Percentiles rank a stretch among this genome's conserved stretches.
These are phyloP conservation scores for Porcisia deanei DNA, from an alignment of 208 protist genomes.

Conservation along the genomic window DNA sequence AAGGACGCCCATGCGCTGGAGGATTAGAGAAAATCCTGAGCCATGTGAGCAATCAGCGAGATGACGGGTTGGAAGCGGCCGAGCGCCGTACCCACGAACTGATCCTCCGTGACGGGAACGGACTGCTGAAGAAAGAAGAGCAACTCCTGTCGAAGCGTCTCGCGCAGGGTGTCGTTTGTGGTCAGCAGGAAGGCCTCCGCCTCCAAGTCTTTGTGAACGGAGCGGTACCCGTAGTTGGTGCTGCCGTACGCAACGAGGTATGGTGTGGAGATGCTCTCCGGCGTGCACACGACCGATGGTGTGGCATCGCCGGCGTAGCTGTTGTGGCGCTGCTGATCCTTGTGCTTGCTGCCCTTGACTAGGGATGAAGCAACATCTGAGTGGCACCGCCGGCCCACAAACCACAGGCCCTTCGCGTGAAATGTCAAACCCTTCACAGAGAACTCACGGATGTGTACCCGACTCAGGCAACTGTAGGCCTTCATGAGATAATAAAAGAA, in stretches of 20 bases:
- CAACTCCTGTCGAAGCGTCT: constrained; percentile 61
- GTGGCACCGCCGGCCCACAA: constrained; percentile 20
- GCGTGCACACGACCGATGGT: constrained; percentile 1
- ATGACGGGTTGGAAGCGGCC: constrained; percentile 82
- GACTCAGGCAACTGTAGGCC: constrained; percentile 47
- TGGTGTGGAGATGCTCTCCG: constrained; percentile 33
- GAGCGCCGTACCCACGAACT: constrained; percentile 49
- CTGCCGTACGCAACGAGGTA: constrained; percentile 85
- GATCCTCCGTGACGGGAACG: constrained; percentile 45
- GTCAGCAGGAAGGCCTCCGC: constrained; percentile 71
- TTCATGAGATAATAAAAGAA: constrained; percentile 73
- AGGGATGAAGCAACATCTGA: background rate
- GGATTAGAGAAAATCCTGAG: constrained; percentile 69
- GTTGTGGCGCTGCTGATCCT: background rate
- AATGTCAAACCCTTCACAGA: constrained; percentile 67
- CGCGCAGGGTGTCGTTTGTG: constrained; percentile 48
- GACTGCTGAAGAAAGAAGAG: constrained; percentile 53
- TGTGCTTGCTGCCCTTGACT: background rate
- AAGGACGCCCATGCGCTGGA: background rate
- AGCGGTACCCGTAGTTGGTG: constrained; percentile 90
- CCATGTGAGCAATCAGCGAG: constrained; percentile 72
- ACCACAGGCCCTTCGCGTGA: constrained; percentile 89
- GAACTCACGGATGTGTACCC: constrained; percentile 72
- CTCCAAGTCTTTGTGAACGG: constrained; percentile 86
- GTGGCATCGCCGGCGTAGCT: background rate